These are phyloP conservation scores for Achaetomium macrosporum DNA, from an alignment of 2,329 filamentous ascomycete genomes.

Conservation along the genomic window DNA sequence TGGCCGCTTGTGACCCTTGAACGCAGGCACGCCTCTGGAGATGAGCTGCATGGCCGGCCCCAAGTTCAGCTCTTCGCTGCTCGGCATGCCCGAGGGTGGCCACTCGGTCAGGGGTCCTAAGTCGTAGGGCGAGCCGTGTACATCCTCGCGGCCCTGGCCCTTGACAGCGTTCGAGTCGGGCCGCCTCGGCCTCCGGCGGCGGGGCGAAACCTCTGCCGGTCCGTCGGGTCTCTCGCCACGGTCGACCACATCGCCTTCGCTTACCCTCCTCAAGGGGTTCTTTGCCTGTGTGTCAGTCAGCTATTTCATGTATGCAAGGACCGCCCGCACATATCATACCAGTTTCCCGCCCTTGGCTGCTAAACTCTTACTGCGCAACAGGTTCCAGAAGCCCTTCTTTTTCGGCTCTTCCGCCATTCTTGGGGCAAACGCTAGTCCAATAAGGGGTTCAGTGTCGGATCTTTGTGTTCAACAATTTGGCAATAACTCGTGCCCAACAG, in stretches of 20 bases:
- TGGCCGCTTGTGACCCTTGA: constrained; percentile 48
- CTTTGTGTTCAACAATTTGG: neutral
- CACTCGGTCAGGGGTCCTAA: constrained; percentile 44
- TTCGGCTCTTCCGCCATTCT: constrained; percentile 24
- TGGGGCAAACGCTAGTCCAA: neutral
- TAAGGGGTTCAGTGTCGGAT: neutral
- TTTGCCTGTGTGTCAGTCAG: constrained; percentile 28
- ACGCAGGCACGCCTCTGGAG: constrained; percentile 50
- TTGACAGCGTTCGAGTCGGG: constrained; percentile 34
- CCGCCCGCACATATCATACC: constrained; percentile 25
- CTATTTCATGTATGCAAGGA: neutral
- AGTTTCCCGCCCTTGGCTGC: constrained; percentile 33
- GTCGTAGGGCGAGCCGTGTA: constrained; percentile 29
- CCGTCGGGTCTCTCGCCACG: constrained; percentile 22
- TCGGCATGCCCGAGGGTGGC: constrained; percentile 49
- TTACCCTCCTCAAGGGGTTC: constrained; percentile 28
- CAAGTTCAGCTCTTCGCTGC: constrained; percentile 45
- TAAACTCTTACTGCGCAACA: constrained; percentile 45
- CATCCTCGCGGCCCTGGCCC: constrained; percentile 35
- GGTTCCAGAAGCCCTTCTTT: constrained; percentile 43
- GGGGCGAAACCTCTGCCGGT: constrained; percentile 17
- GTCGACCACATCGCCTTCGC: constrained; percentile 31
- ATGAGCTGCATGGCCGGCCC: constrained; percentile 53
- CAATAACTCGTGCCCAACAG: neutral
- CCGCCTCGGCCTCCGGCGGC: constrained; percentile 39